These are phyloP conservation scores for Psilocybe mexicana DNA, from an alignment of 1,284 basidiomycete species.

Conservation along the genomic window DNA sequence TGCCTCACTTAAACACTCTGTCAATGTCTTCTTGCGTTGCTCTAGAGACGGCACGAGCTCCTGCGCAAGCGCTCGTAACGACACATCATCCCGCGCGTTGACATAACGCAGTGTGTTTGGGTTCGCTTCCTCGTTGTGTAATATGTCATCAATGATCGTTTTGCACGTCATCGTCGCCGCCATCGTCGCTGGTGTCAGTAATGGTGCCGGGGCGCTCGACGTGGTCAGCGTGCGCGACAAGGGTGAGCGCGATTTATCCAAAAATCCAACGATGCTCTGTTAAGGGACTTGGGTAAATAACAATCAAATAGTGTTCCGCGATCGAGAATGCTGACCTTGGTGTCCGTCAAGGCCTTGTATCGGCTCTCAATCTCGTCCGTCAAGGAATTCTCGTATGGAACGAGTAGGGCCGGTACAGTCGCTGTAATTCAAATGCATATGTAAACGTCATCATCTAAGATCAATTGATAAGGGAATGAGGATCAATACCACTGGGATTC, in stretches of 20 bases:
- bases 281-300: constrained; percentile 6
- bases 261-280: constrained; percentile 76
- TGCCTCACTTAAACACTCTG: constrained; percentile 51
- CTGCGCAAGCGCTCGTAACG: constrained; percentile 43
- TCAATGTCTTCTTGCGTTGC: constrained; percentile 55
- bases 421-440: constrained; percentile 38
- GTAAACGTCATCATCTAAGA: background rate
- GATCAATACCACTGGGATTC: constrained; percentile 65
- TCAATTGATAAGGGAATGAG: background rate
- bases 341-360: constrained; percentile 80
- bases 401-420: constrained; percentile 83
- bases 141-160: constrained; percentile 60
- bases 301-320: background rate
- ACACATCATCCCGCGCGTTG: constrained; percentile 52
- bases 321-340: constrained; percentile 50
- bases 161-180: constrained; percentile 61
- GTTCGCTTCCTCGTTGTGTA: constrained; percentile 60
- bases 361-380: constrained; percentile 72
- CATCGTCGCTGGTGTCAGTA: constrained; percentile 80
- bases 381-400: constrained; percentile 76
- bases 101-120: constrained; percentile 52
- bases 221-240: constrained; percentile 68
- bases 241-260: constrained; percentile 78
- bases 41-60: constrained; percentile 45
- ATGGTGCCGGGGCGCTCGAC: constrained; percentile 71